Conservation (phyloP, 192 early-diverging fungal genomes). For the Gamsiella multidivaricata region DNA sequence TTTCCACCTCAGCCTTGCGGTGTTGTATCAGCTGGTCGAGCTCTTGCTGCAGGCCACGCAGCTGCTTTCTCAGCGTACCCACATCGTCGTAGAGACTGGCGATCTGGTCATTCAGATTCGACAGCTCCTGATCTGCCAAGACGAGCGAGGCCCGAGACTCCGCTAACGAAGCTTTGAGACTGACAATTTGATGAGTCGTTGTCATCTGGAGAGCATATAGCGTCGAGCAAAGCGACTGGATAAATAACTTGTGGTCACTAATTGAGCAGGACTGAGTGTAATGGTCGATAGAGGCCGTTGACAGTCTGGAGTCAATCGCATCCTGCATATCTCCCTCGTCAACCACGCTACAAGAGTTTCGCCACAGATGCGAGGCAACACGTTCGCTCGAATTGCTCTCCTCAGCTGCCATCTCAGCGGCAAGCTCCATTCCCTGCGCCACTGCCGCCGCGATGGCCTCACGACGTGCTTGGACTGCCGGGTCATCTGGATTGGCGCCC, state of each 20-base stretch:
- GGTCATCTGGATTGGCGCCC: slow-evolving; percentile 27
- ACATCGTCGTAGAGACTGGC: slow-evolving; percentile 58
- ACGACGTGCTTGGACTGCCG: slow-evolving; percentile 15
- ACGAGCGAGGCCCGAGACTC: slow-evolving; percentile 56
- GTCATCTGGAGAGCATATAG: slow-evolving; percentile 57
- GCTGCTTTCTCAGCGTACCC: slow-evolving; percentile 56
- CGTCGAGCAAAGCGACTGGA: slow-evolving; percentile 55
- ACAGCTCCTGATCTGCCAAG: slow-evolving; percentile 56
- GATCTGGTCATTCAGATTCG: slow-evolving; percentile 54
- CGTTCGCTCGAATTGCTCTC: slow-evolving; percentile 14
- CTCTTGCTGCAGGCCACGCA: slow-evolving; percentile 57
- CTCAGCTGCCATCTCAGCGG: slow-evolving; percentile 35
- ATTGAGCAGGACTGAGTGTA: slow-evolving; percentile 50
- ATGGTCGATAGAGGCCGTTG: slow-evolving; percentile 45
- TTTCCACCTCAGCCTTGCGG: slow-evolving; percentile 61
- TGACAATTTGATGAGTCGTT: slow-evolving; percentile 40
- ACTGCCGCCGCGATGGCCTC: slow-evolving; percentile 41
- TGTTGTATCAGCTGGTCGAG: slow-evolving; percentile 60
- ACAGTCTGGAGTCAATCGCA: slow-evolving; percentile 38
- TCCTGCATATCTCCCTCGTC: slow-evolving; percentile 49
- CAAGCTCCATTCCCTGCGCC: slow-evolving; percentile 44
- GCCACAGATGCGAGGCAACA: slow-evolving; percentile 34
- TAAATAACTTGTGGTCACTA: slow-evolving; percentile 52
- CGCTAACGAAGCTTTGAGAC: slow-evolving; percentile 43
- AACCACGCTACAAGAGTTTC: slow-evolving; percentile 48